Evolutionary conservation across 1,284 basidiomycete genomes (phyloP).

Genomic region (Apiotrichum montevideense): DNA sequence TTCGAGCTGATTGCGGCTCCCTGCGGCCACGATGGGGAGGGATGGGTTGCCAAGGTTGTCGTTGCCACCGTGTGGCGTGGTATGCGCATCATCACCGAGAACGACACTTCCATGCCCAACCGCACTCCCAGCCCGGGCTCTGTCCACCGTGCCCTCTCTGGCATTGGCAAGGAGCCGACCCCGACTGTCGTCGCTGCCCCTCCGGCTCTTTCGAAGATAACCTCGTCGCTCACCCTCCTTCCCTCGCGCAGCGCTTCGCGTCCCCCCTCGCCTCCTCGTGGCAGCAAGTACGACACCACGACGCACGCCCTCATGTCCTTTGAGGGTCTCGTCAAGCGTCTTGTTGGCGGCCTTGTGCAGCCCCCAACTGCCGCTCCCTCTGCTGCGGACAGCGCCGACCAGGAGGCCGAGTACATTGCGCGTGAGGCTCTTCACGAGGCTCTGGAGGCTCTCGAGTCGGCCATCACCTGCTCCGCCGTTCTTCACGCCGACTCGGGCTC

Average conservation of each 20-base stretch:
- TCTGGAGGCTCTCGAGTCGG: slow-evolving; percentile 43
- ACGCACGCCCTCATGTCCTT: slow-evolving; percentile 43
- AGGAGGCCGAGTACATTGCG: slow-evolving; percentile 42
- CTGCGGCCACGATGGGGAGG: slow-evolving; percentile 46
- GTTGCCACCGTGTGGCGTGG: slow-evolving; percentile 47
- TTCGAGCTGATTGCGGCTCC: slow-evolving; percentile 41
- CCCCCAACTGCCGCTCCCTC: slow-evolving; percentile 31
- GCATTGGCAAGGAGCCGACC: slow-evolving; percentile 31
- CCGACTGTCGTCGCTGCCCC: slow-evolving; percentile 19
- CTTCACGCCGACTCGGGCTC: slow-evolving; percentile 29
- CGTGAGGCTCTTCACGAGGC: slow-evolving; percentile 47
- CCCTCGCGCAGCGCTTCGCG: slow-evolving; percentile 39
- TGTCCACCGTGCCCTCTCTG: slow-evolving; percentile 38
- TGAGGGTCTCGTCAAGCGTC: slow-evolving; percentile 44
- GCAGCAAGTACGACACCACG: slow-evolving; percentile 26
- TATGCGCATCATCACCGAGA: slow-evolving; percentile 40
- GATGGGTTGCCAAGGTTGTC: slow-evolving; percentile 46
- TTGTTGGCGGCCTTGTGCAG: slow-evolving; percentile 43
- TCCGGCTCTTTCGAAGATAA: slow-evolving; percentile 36
- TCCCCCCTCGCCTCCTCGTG: slow-evolving; percentile 40
- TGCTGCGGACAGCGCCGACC: slow-evolving; percentile 23
- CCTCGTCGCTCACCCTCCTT: slow-evolving; percentile 29
- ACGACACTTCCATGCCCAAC: slow-evolving; percentile 18
- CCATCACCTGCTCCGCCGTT: slow-evolving; percentile 36
- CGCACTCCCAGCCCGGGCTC: slow-evolving; percentile 39